Conservation (phyloP, 257 asterid genomes). For the Forsythia suspensa region DNA sequence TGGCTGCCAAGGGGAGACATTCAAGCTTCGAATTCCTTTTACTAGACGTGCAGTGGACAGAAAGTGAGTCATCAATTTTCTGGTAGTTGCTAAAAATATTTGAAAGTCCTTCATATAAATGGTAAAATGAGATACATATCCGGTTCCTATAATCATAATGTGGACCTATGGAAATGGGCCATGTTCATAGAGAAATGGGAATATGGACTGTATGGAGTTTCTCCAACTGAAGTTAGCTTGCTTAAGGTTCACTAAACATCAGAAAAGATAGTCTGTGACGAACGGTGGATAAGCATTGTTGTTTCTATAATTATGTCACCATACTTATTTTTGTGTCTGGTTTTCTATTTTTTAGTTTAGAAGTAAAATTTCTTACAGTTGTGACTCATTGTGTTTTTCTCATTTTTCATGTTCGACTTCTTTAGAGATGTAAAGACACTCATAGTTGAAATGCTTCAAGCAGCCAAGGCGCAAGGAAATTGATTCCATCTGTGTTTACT, state of each 20-base stretch:
- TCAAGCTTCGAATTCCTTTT: slow-evolving; percentile 91
- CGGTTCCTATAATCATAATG: background rate
- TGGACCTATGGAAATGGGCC: background rate
- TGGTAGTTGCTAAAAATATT: slow-evolving; percentile 13
- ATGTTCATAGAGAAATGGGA: background rate
- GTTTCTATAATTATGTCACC: background rate
- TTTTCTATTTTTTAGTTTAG: background rate
- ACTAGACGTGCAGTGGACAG: slow-evolving; percentile 79
- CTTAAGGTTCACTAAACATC: background rate
- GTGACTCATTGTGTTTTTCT: background rate
- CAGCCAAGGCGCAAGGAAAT: slow-evolving; percentile 52
- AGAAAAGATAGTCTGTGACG: background rate
- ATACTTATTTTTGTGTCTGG: background rate
- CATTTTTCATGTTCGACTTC: background rate
- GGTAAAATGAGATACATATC: background rate
- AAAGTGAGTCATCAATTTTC: slow-evolving; percentile 58
- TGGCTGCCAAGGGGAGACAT: slow-evolving; percentile 62
- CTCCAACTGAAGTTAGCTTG: background rate
- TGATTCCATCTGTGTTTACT: slow-evolving; percentile 16
- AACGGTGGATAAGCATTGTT: background rate
- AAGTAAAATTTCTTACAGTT: background rate
- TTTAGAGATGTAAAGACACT: slow-evolving; percentile 83
- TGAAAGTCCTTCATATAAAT: background rate
- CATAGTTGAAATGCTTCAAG: slow-evolving; percentile 89
- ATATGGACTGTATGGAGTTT: background rate